phyloP scores from a whole-genome alignment of 192 early-diverging fungal species.

The Mortierella alpina region DNA sequence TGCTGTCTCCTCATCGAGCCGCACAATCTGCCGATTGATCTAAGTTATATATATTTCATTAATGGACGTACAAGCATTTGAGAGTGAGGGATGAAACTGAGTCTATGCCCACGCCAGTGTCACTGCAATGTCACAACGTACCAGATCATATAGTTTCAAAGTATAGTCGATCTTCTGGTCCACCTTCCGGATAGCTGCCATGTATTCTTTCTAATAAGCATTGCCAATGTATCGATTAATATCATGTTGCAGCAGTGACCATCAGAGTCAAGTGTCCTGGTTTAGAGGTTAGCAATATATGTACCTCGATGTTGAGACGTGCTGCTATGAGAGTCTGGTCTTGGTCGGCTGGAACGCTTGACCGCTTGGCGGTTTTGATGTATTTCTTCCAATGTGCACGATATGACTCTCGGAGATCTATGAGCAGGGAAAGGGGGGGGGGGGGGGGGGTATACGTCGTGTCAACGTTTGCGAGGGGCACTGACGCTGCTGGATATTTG shows the following conservation, averaged over 20 bases:
- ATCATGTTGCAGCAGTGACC: not conserved
- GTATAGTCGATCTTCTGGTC: slow-evolving; percentile 66
- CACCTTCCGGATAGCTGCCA: slow-evolving; percentile 59
- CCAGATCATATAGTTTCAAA: slow-evolving; percentile 60
- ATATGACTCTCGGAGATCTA: slow-evolving; percentile 56
- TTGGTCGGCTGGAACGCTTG: slow-evolving; percentile 29
- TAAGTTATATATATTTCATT: not conserved
- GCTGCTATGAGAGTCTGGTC: slow-evolving; percentile 24
- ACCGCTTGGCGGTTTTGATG: slow-evolving; percentile 50
- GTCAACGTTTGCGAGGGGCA: too few species aligned
- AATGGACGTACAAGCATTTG: not conserved
- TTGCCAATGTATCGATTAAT: not conserved
- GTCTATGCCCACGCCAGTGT: too few species aligned
- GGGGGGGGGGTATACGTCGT: not conserved
- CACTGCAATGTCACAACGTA: slow-evolving; percentile 7
- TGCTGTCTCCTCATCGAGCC: slow-evolving; percentile 44
- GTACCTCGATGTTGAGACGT: slow-evolving; percentile 40
- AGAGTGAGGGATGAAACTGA: not conserved
- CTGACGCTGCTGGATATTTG: too few species aligned
- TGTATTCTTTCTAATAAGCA: slow-evolving; percentile 56
- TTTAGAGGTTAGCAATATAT: not conserved
- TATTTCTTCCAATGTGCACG: slow-evolving; percentile 54
- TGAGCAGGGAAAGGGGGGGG: not conserved
- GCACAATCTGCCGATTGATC: slow-evolving; percentile 51
- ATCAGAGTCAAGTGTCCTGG: not conserved